Percentiles rank a stretch among this genome's conserved stretches.
Conservation (phyloP, 495 filamentous ascomycete genomes). For the Echria macrotheca region DNA sequence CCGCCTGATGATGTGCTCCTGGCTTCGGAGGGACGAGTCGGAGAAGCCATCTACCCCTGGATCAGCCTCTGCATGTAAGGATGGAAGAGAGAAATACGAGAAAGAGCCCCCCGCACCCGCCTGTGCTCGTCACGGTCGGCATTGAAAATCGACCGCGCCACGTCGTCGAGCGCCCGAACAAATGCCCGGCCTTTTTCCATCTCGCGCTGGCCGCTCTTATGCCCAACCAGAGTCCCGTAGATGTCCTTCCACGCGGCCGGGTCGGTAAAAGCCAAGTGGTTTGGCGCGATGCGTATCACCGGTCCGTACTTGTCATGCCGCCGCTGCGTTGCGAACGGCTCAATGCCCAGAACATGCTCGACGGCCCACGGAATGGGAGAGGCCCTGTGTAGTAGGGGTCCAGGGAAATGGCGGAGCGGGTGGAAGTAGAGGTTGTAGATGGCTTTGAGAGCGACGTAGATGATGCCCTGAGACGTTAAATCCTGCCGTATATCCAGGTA, state of each 20-base stretch:
- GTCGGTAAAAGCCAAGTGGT: constrained; percentile 51
- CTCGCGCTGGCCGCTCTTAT: constrained; percentile 24
- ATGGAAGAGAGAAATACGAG: constrained; percentile 13
- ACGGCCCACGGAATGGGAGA: constrained; percentile 32
- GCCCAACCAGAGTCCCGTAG: constrained; percentile 39
- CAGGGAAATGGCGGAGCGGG: constrained; percentile 47
- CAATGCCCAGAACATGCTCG: constrained; percentile 9
- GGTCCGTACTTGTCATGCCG: constrained; percentile 49
- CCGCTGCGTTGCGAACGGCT: constrained; percentile 7
- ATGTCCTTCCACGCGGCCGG: constrained; percentile 54
- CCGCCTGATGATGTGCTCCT: constrained; percentile 30
- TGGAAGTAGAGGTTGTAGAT: constrained; percentile 52
- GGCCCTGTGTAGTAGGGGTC: constrained; percentile 39
- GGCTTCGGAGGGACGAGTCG: constrained; percentile 33
- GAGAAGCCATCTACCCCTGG: constrained; percentile 43
- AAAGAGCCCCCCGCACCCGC: constrained; percentile 36
- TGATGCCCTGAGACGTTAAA: not conserved
- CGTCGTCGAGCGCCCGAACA: not conserved
- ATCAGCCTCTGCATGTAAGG: too few species aligned
- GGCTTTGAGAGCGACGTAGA: not conserved
- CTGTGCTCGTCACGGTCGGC: constrained; percentile 30
- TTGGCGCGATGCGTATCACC: constrained; percentile 52
- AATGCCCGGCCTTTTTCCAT: constrained; percentile 33
- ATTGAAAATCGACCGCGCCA: constrained; percentile 19
- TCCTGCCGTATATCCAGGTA: too few species aligned